Percentiles rank a stretch among this genome's conserved stretches.
Evolutionary conservation across 441 rosid genomes (phyloP).

Genomic region (Populus tomentosa): DNA sequence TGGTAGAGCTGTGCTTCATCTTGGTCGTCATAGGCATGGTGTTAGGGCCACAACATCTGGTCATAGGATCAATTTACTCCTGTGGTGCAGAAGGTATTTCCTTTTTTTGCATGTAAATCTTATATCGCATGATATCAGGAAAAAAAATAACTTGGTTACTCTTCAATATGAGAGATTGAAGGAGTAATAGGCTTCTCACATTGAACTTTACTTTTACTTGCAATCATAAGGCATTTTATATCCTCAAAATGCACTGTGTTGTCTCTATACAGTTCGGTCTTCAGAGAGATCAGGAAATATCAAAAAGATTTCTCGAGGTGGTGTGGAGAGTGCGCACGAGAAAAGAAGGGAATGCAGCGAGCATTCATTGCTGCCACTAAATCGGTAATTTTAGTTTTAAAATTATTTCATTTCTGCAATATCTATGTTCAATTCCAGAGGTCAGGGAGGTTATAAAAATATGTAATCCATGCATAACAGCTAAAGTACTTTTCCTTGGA

Average conservation of each 20-base stretch:
- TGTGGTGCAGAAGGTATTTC: slow-evolving; percentile 86
- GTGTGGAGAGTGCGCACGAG: slow-evolving; percentile 78
- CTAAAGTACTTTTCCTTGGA: too few relatives aligned
- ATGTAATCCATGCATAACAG: too few relatives aligned
- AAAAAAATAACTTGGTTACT: neutral
- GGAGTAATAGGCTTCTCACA: neutral
- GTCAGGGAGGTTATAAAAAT: too few relatives aligned
- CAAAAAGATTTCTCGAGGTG: slow-evolving; percentile 71
- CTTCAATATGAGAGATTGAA: too few relatives aligned
- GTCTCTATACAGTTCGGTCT: slow-evolving; percentile 55
- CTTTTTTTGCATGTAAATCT: neutral
- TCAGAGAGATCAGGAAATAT: slow-evolving; percentile 68
- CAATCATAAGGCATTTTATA: neutral
- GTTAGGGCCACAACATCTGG: slow-evolving; percentile 84
- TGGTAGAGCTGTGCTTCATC: slow-evolving; percentile 82
- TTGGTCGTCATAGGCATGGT: slow-evolving; percentile 89
- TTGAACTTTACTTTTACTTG: neutral
- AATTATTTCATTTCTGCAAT: neutral
- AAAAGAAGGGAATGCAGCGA: slow-evolving; percentile 54
- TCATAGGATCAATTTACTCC: slow-evolving; percentile 65
- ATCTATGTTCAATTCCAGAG: neutral
- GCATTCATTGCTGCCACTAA: slow-evolving; percentile 45
- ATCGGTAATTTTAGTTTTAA: slow-evolving; percentile 34
- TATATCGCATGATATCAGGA: neutral
- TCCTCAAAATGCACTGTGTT: neutral